Evolutionary conservation across 2,329 filamentous ascomycete species (phyloP).

Genomic region (Shiraia sp.): DNA sequence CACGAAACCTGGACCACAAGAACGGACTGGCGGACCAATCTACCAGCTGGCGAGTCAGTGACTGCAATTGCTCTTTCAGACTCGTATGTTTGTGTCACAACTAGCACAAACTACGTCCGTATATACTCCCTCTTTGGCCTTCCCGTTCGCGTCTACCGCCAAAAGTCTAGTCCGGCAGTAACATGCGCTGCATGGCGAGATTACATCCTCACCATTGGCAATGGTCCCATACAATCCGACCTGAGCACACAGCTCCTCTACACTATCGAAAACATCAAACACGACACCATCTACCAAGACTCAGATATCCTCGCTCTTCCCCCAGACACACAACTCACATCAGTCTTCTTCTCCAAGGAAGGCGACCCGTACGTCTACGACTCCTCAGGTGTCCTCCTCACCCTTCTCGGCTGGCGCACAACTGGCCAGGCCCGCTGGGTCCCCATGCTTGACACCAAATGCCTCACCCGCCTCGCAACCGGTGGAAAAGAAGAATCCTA

Average conservation of each 20-base stretch:
- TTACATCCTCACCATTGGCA: constrained; percentile 95
- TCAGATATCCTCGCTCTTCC: constrained; percentile 89
- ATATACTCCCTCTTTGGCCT: constrained; percentile 93
- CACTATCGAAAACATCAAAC: constrained; percentile 91
- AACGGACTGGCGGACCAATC: constrained; percentile 82
- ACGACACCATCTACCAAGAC: constrained; percentile 91
- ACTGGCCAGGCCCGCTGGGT: constrained; percentile 88
- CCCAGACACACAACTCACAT: constrained; percentile 72
- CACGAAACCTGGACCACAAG: constrained; percentile 96
- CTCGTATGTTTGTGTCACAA: constrained; percentile 87
- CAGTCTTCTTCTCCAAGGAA: constrained; percentile 87
- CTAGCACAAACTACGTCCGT: constrained; percentile 83
- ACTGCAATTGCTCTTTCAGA: constrained; percentile 88
- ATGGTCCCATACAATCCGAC: constrained; percentile 80
- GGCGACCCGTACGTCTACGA: constrained; percentile 99
- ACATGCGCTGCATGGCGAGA: constrained; percentile 94
- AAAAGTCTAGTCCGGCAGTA: constrained; percentile 87
- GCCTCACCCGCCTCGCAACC: constrained; percentile 77
- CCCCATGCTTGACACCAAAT: constrained; percentile 86
- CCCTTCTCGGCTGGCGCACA: constrained; percentile 87
- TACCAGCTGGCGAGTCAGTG: constrained; percentile 87
- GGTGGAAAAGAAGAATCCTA: constrained; percentile 89
- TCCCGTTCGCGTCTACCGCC: constrained; percentile 84
- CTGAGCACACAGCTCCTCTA: constrained; percentile 81
- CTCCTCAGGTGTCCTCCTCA: constrained; percentile 83